Evolutionary conservation across 305 asterid species (phyloP).

Genomic region (Solanum hybrid): DNA sequence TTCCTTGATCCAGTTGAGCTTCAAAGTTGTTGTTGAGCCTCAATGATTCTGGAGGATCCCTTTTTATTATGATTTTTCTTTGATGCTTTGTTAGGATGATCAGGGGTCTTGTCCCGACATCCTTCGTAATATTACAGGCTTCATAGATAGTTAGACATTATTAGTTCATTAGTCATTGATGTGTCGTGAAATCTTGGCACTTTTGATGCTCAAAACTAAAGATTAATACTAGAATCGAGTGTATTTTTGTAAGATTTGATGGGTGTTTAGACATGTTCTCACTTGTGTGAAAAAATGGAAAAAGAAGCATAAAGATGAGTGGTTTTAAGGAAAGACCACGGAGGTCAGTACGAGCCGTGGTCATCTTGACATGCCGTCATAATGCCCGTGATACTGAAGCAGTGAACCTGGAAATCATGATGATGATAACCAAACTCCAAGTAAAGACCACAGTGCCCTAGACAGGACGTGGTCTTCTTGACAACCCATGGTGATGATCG

Average conservation of each 20-base stretch:
- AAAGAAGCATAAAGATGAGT: background rate
- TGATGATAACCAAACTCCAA: background rate
- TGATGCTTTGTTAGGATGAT: background rate
- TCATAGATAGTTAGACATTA: background rate
- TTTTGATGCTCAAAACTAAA: background rate
- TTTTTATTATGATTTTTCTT: background rate
- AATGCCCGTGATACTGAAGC: background rate
- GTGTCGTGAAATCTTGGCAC: background rate
- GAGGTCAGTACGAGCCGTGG: background rate
- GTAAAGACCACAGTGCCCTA: background rate
- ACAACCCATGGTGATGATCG: background rate
- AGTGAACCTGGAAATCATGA: background rate
- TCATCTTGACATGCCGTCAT: rapidly evolving
- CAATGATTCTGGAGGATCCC: background rate
- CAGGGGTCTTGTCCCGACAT: background rate
- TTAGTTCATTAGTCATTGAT: background rate
- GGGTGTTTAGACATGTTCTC: background rate
- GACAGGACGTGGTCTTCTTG: background rate
- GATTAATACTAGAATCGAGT: too few species aligned
- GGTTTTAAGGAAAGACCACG: background rate
- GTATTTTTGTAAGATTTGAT: background rate
- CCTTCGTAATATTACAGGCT: background rate
- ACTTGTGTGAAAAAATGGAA: background rate
- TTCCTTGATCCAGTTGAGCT: background rate
- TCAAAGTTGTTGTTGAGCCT: background rate